phyloP scores from a whole-genome alignment of 139 green algal genomes.

The Coelastrella sp. region DNA sequence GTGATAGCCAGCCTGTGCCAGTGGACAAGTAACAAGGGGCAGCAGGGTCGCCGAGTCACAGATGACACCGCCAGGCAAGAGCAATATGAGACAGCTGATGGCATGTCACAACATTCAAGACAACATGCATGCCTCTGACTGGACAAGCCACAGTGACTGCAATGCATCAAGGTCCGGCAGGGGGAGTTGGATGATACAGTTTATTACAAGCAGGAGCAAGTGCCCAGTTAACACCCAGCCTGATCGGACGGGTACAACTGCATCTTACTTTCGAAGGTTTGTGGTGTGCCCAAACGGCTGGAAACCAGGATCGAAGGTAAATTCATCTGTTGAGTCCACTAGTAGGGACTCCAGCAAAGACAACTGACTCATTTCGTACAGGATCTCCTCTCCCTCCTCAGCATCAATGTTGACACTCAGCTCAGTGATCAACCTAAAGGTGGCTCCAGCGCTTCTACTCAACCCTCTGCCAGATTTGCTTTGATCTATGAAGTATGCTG shows the following conservation, averaged over 20 bases:
- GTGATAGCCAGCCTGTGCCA: conserved; percentile 39
- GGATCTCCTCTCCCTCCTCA: conserved; percentile 26
- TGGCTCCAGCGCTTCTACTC: neutral
- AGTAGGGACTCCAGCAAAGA: conserved; percentile 22
- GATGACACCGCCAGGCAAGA: too few species aligned
- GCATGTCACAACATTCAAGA: too few species aligned
- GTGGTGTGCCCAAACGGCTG: conserved; percentile 11
- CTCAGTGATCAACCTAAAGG: conserved; percentile 25
- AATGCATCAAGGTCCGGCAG: too few species aligned
- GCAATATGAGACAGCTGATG: too few species aligned
- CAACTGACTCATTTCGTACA: conserved; percentile 33
- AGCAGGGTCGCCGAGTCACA: neutral
- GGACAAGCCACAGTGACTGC: too few species aligned
- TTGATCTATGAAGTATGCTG: neutral
- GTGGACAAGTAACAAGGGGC: neutral
- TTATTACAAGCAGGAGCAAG: too few species aligned
- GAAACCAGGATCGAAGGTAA: conserved; percentile 27
- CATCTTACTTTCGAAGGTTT: conserved; percentile 18
- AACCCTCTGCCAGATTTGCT: neutral
- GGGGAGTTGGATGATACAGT: too few species aligned
- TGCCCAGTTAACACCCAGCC: too few species aligned
- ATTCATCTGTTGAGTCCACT: conserved; percentile 42
- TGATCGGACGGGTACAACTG: neutral
- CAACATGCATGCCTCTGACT: too few species aligned
- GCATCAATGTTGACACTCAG: conserved; percentile 33